Evolutionary conservation across 176 grass and related monocot genomes (phyloP).

Genomic region (Ensete ventricosum): DNA sequence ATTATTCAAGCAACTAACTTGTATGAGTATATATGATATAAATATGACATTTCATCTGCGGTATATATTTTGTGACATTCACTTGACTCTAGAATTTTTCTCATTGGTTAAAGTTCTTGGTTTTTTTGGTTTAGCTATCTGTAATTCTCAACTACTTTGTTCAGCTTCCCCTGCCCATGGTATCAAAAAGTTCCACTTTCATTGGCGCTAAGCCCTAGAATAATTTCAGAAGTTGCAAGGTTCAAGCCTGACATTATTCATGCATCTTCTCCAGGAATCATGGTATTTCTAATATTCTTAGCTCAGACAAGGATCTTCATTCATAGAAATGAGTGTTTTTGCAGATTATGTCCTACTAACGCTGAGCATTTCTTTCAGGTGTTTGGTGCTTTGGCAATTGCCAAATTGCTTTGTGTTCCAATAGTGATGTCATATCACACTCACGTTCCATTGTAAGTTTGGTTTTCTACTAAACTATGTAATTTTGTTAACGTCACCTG

Average conservation of each 20-base stretch:
- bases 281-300: slow-evolving; percentile 46
- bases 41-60: too few species aligned
- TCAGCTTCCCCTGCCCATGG: slow-evolving; percentile 85
- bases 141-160: slow-evolving; percentile 10
- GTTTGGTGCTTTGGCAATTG: slow-evolving; percentile 81
- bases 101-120: neutral
- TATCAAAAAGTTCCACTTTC: slow-evolving; percentile 95
- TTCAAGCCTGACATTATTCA: slow-evolving; percentile 98
- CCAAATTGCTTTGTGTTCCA: slow-evolving; percentile 69
- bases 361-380: slow-evolving; percentile 36
- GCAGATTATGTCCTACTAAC: neutral
- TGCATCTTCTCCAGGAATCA: slow-evolving; percentile 94
- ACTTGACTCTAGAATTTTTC: neutral
- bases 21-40: too few species aligned
- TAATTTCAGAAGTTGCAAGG: slow-evolving; percentile 78
- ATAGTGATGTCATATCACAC: slow-evolving; percentile 94
- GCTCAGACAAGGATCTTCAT: neutral
- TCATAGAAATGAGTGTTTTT: slow-evolving; percentile 9
- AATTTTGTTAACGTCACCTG: too few species aligned
- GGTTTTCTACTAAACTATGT: neutral
- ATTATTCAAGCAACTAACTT: too few species aligned
- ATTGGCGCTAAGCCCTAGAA: slow-evolving; percentile 82
- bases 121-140: slow-evolving; percentile 12
- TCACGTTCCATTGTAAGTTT: slow-evolving; percentile 79
- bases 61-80: neutral